phyloP scores from a whole-genome alignment of 352 stramenopile species.

The Nothophytophthora sp. region DNA sequence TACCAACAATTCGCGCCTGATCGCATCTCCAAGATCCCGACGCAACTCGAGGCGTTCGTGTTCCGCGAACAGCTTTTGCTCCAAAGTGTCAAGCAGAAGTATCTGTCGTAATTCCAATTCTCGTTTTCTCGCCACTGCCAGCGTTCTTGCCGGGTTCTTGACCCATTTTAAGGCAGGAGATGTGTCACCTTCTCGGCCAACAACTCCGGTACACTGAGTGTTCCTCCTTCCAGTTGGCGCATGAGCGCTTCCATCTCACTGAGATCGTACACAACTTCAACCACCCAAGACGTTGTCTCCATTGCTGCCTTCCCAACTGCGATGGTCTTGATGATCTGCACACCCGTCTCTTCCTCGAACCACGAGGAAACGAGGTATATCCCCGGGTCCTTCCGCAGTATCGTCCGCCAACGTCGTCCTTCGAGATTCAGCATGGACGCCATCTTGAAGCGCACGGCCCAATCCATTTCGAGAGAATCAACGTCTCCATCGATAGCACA shows the following conservation, averaged over 20 bases:
- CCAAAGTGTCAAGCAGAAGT: slow-evolving; percentile 47
- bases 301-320: background rate
- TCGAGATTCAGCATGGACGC: slow-evolving; percentile 15
- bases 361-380: slow-evolving; percentile 23
- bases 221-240: slow-evolving; percentile 18
- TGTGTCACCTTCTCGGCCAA: slow-evolving; percentile 7
- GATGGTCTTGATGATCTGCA: slow-evolving; percentile 15
- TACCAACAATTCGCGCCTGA: slow-evolving; percentile 58
- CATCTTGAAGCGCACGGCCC: slow-evolving; percentile 14
- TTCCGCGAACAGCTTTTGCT: slow-evolving; percentile 50
- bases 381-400: slow-evolving; percentile 11
- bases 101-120: slow-evolving; percentile 16
- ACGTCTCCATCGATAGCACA: slow-evolving; percentile 11
- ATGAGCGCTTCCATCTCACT: slow-evolving; percentile 23
- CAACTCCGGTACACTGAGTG: slow-evolving; percentile 13
- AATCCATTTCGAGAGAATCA: slow-evolving; percentile 10
- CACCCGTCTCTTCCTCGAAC: slow-evolving; percentile 23
- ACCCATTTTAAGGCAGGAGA: slow-evolving; percentile 22
- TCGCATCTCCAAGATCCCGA: slow-evolving; percentile 43
- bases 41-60: slow-evolving; percentile 54
- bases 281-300: background rate
- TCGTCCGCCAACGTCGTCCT: slow-evolving; percentile 11
- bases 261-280: slow-evolving; percentile 12
- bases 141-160: too few species aligned
- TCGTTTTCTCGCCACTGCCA: too few species aligned